phyloP scores from a whole-genome alignment of 176 grass and related monocot genomes.

The Themeda triandra region DNA sequence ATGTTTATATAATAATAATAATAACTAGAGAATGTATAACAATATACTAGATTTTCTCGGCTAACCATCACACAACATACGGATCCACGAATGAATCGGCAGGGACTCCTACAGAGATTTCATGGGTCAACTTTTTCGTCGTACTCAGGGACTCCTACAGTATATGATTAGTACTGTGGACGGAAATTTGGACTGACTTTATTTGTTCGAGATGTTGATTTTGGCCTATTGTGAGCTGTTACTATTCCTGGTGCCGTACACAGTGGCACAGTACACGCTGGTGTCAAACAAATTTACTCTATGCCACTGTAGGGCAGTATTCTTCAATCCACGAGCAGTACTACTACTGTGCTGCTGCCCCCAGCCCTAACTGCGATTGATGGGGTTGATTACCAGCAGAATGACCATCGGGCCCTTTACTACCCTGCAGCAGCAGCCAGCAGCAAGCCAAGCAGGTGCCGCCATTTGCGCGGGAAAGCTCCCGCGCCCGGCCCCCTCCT shows the following conservation, averaged over 20 bases:
- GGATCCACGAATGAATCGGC: neutral
- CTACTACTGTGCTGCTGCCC: neutral
- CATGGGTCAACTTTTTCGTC: too few species aligned
- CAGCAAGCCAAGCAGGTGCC: neutral
- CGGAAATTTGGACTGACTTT: neutral
- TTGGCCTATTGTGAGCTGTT: neutral
- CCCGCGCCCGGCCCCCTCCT: neutral
- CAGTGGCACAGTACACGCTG: too few species aligned
- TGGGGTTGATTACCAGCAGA: neutral
- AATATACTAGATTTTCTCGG: neutral
- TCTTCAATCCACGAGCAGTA: too few species aligned
- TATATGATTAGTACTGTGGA: neutral
- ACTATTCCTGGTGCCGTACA: too few species aligned
- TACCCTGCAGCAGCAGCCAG: neutral
- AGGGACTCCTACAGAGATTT: neutral
- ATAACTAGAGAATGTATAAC: neutral
- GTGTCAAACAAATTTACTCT: too few species aligned
- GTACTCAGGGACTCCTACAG: too few species aligned
- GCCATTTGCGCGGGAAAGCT: slow-evolving; percentile 42
- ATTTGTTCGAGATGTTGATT: neutral
- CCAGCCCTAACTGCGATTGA: neutral
- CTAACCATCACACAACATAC: neutral
- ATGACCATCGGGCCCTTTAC: neutral
- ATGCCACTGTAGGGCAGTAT: too few species aligned
- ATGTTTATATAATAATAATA: too few species aligned